phyloP scores from a whole-genome alignment of 1,139 yeast species.

The Yamadazyma buinensis region DNA sequence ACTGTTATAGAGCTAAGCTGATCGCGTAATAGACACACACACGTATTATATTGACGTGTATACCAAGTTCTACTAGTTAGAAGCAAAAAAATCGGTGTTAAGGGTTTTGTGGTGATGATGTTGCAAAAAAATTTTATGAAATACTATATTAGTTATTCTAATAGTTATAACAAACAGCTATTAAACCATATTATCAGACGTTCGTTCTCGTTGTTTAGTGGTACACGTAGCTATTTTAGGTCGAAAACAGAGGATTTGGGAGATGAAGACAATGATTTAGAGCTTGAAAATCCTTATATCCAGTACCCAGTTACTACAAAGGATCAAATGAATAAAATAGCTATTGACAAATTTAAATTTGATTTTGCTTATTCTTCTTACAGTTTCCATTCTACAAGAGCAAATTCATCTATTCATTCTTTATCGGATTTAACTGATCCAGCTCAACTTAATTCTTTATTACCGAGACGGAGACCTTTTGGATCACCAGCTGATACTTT shows the following conservation, averaged over 20 bases:
- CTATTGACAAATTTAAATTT: slow-evolving; percentile 41
- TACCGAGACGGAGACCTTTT: slow-evolving; percentile 50
- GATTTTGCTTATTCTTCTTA: slow-evolving; percentile 46
- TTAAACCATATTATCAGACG: no score
- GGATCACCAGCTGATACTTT: slow-evolving; percentile 54
- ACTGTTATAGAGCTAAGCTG: no score
- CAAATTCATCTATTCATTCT: slow-evolving; percentile 44
- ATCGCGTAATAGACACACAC: no score
- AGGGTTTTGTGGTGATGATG: background rate
- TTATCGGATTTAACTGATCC: slow-evolving; percentile 52
- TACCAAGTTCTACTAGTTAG: no score
- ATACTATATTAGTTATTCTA: no score
- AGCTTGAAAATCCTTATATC: slow-evolving; percentile 32
- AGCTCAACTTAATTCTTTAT: slow-evolving; percentile 40
- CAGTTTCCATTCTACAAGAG: slow-evolving; percentile 44
- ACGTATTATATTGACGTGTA: no score
- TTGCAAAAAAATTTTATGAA: background rate
- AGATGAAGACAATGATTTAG: slow-evolving; percentile 19
- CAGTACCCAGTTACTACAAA: slow-evolving; percentile 39
- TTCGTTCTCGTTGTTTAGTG: slow-evolving; percentile 20
- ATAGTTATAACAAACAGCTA: no score
- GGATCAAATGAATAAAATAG: slow-evolving; percentile 35
- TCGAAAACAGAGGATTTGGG: slow-evolving; percentile 10
- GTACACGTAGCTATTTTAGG: slow-evolving; percentile 27
- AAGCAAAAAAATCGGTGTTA: no score